phyloP scores from a whole-genome alignment of 164 flowering plant genomes.

The Macadamia tetraphylla region DNA sequence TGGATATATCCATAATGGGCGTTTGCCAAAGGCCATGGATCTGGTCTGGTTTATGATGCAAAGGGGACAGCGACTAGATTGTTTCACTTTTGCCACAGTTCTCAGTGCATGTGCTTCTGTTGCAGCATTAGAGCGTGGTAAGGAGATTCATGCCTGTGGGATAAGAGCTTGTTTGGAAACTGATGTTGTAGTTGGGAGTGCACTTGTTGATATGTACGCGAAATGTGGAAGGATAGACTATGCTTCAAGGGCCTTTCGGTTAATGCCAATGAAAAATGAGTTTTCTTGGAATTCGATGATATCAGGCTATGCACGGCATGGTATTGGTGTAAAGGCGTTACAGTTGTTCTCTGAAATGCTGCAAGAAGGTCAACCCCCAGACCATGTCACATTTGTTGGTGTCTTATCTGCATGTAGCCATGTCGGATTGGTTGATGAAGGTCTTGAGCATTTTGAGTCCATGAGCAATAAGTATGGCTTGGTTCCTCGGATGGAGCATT shows the following conservation, averaged over 20 bases:
- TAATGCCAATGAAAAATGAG: slow-evolving; percentile 63
- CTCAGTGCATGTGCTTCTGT: slow-evolving; percentile 93
- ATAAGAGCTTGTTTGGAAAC: slow-evolving; percentile 57
- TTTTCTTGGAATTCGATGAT: slow-evolving; percentile 98
- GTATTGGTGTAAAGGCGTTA: slow-evolving; percentile 63
- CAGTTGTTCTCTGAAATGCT: slow-evolving; percentile 55
- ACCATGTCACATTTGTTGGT: slow-evolving; percentile 93
- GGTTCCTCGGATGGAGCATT: slow-evolving; percentile 72
- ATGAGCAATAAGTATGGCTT: slow-evolving; percentile 54
- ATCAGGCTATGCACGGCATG: slow-evolving; percentile 89
- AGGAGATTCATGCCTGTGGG: slow-evolving; percentile 82
- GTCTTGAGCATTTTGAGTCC: slow-evolving; percentile 59
- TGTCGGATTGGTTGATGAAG: slow-evolving; percentile 67
- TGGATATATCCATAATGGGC: slow-evolving; percentile 74
- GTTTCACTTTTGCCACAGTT: slow-evolving; percentile 76
- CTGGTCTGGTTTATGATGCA: slow-evolving; percentile 74
- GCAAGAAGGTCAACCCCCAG: slow-evolving; percentile 50
- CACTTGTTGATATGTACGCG: slow-evolving; percentile 86
- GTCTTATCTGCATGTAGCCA: slow-evolving; percentile 95
- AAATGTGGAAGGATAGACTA: slow-evolving; percentile 88
- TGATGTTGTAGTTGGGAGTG: slow-evolving; percentile 87
- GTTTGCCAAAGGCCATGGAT: slow-evolving; percentile 65
- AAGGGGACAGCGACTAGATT: slow-evolving; percentile 57
- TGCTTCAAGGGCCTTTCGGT: slow-evolving; percentile 54
- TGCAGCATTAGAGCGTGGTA: slow-evolving; percentile 78